Conservation (phyloP, 305 asterid genomes). For the Stenogyne calaminthoides region DNA sequence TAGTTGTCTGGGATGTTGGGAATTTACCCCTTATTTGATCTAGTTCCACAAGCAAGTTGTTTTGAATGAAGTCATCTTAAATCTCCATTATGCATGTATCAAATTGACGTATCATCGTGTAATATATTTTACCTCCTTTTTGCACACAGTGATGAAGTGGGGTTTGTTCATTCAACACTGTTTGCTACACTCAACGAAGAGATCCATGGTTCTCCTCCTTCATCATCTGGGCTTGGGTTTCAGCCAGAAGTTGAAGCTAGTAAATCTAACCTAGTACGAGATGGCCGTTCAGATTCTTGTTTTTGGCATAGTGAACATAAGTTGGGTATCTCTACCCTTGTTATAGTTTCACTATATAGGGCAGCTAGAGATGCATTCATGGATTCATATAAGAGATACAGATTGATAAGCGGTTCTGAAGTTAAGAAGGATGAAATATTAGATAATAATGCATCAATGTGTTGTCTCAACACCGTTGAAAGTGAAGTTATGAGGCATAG, state of each 20-base stretch:
- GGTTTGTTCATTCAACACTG: conserved; percentile 82
- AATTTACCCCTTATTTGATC: not conserved
- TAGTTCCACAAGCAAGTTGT: not conserved
- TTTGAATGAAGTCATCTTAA: not conserved
- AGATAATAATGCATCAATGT: conserved; percentile 32
- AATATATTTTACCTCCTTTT: conserved; percentile 11
- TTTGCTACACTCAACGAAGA: conserved; percentile 57
- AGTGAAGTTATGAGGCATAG: conserved; percentile 81
- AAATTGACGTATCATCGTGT: conserved; percentile 13
- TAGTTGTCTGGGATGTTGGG: conserved; percentile 2
- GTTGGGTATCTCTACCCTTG: conserved; percentile 73
- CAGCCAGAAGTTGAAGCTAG: conserved; percentile 26
- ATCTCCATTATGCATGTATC: conserved; percentile 3
- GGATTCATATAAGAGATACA: conserved; percentile 52
- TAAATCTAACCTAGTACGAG: conserved; percentile 27
- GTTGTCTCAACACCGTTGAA: conserved; percentile 39
- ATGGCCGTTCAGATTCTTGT: conserved; percentile 31
- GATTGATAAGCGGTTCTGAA: conserved; percentile 30
- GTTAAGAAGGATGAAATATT: conserved; percentile 27
- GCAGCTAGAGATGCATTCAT: conserved; percentile 73
- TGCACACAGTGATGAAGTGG: conserved; percentile 78
- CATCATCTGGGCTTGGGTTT: conserved; percentile 23
- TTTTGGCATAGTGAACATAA: conserved; percentile 78
- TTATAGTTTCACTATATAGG: conserved; percentile 56
- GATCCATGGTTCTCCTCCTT: conserved; percentile 33